phyloP scores from a whole-genome alignment of 768 basidiomycete species.

The Suillus hirtellus region DNA sequence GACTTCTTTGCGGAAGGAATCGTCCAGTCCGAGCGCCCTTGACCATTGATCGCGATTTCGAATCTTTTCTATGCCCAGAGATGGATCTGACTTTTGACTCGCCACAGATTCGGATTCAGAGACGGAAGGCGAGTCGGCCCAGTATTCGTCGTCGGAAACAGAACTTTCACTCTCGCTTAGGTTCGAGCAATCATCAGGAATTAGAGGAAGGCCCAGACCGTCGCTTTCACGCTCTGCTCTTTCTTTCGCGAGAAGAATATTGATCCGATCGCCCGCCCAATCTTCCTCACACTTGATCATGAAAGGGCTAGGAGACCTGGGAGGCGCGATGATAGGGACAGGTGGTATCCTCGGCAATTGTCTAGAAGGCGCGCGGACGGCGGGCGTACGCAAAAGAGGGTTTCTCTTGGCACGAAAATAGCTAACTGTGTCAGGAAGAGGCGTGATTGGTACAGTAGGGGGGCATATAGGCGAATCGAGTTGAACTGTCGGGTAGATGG shows the following conservation, averaged over 20 bases:
- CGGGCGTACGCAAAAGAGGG: constrained; percentile 25
- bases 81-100: constrained; percentile 4
- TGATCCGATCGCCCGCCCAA: constrained; percentile 45
- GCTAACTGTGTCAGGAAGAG: constrained; percentile 24
- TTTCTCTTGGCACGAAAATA: constrained; percentile 25
- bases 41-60: constrained; percentile 18
- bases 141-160: constrained; percentile 17
- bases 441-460: constrained; percentile 29
- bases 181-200: neutral
- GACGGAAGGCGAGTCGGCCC: constrained; percentile 21
- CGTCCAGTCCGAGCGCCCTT: constrained; percentile 32
- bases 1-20: constrained; percentile 34
- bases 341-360: constrained; percentile 17
- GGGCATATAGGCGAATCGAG: constrained; percentile 8
- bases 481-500: constrained; percentile 2
- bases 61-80: neutral
- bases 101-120: constrained; percentile 24
- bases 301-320: constrained; percentile 33
- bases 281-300: constrained; percentile 35
- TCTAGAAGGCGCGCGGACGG: constrained; percentile 5
- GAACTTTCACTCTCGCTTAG: constrained; percentile 16
- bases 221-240: constrained; percentile 36
- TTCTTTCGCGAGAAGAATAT: constrained; percentile 44
- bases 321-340: constrained; percentile 60
- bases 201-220: constrained; percentile 19